Conservation (phyloP, 2,329 filamentous ascomycete species). For the Raffaelea deltoideospora region DNA sequence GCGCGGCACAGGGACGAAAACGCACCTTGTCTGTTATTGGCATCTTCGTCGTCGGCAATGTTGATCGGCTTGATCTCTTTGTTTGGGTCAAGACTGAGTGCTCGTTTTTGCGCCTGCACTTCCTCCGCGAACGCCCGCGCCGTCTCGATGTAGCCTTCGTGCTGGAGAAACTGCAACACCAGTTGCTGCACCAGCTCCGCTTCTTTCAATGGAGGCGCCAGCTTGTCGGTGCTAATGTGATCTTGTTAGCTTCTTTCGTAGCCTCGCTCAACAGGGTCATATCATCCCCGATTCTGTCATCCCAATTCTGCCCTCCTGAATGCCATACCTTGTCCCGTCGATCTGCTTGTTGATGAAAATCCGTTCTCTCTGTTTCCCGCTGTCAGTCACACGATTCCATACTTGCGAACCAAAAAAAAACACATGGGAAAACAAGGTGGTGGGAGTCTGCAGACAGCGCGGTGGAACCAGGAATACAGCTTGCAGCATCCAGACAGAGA, state of each 20-base stretch:
- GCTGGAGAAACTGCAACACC: slow-evolving; percentile 74
- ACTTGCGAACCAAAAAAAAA: neutral
- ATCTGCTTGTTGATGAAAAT: slow-evolving; percentile 46
- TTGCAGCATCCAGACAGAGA: neutral
- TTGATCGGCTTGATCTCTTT: slow-evolving; percentile 43
- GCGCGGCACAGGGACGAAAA: slow-evolving; percentile 2
- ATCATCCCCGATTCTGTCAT: no score
- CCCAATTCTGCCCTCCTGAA: no score
- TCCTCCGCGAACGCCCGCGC: slow-evolving; percentile 78
- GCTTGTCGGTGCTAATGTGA: slow-evolving; percentile 32
- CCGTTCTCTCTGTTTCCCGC: slow-evolving; percentile 49
- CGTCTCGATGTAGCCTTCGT: slow-evolving; percentile 92
- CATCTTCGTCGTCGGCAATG: slow-evolving; percentile 70
- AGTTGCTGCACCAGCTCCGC: slow-evolving; percentile 68
- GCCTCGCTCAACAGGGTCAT: no score
- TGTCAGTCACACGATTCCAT: no score
- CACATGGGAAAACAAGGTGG: slow-evolving; percentile 1
- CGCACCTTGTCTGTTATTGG: slow-evolving; percentile 72
- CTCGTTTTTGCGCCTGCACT: slow-evolving; percentile 56
- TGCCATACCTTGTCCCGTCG: slow-evolving; percentile 23
- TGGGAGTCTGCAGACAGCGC: slow-evolving; percentile 9
- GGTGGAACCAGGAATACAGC: neutral
- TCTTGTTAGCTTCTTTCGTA: neutral
- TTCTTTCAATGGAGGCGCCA: slow-evolving; percentile 54
- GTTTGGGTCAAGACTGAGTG: slow-evolving; percentile 44